Evolutionary conservation across 179 eudicot genomes (phyloP).

Genomic region (Heliamphora pulchella): DNA sequence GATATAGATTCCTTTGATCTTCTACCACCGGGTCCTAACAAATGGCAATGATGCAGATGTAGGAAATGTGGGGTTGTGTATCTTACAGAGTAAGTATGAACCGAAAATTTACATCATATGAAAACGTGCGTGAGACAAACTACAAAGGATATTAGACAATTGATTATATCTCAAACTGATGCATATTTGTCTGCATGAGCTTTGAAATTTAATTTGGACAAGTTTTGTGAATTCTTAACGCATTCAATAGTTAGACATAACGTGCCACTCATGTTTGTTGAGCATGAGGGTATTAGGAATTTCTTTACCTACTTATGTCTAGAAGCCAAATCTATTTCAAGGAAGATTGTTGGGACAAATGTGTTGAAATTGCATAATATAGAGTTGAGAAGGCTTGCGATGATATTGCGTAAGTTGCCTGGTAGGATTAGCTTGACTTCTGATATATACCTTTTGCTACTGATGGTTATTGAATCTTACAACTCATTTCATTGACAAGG

Average conservation of each 20-base stretch:
- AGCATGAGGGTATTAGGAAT: background rate
- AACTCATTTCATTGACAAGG: slow-evolving; percentile 12
- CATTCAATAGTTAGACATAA: background rate
- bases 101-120: background rate
- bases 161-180: background rate
- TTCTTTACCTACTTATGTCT: background rate
- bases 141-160: background rate
- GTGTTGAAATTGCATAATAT: background rate
- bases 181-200: no score
- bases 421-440: slow-evolving; percentile 16
- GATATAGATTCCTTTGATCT: no score
- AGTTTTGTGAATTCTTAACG: background rate
- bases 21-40: no score
- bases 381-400: background rate
- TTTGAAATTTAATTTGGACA: background rate
- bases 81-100: background rate
- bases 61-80: no score
- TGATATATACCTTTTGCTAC: slow-evolving; percentile 9
- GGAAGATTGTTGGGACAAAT: no score
- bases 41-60: no score
- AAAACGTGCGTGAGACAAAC: background rate
- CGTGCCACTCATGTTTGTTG: background rate
- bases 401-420: background rate
- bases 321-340: background rate
- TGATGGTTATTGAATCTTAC: slow-evolving; percentile 16